Evolutionary conservation across 2,329 filamentous ascomycete genomes (phyloP).

Genomic region (Thielaviopsis punctulata): DNA sequence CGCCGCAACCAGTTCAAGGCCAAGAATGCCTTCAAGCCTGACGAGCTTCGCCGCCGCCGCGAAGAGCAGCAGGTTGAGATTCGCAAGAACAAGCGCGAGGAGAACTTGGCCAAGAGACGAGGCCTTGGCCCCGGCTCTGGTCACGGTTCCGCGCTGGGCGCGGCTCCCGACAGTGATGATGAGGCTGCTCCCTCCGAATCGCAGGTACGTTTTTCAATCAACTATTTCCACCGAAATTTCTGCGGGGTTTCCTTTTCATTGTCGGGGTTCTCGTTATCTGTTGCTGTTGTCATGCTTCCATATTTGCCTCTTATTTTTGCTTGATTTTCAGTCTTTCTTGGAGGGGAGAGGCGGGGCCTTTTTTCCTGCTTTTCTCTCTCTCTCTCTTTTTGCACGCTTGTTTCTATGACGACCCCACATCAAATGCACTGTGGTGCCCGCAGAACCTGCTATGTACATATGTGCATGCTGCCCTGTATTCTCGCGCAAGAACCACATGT

Average conservation of each 20-base stretch:
- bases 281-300: not conserved
- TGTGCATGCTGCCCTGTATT: not conserved
- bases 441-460: not conserved
- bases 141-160: conserved; percentile 66
- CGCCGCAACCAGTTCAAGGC: conserved; percentile 99
- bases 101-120: conserved; percentile 95
- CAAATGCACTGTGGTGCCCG: not conserved
- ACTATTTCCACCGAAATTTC: not conserved
- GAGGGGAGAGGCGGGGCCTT: conserved; percentile 9
- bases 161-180: conserved; percentile 92
- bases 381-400: conserved; percentile 5
- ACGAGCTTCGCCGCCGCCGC: conserved; percentile 92
- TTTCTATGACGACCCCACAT: conserved; percentile 12
- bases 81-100: conserved; percentile 93
- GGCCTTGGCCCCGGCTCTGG: conserved; percentile 74
- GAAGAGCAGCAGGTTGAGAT: conserved; percentile 99
- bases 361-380: no score
- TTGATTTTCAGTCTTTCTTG: not conserved
- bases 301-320: not conserved
- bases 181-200: conserved; percentile 87
- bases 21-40: conserved; percentile 96
- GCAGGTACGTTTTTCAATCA: conserved; percentile 45
- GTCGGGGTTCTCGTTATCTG: not conserved
- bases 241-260: conserved; percentile 4
- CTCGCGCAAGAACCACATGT: not conserved